Percentiles rank a stretch among this genome's conserved stretches.
These are phyloP conservation scores for Trypanosoma vivax DNA, from an alignment of 208 protist species.

Conservation along the genomic window DNA sequence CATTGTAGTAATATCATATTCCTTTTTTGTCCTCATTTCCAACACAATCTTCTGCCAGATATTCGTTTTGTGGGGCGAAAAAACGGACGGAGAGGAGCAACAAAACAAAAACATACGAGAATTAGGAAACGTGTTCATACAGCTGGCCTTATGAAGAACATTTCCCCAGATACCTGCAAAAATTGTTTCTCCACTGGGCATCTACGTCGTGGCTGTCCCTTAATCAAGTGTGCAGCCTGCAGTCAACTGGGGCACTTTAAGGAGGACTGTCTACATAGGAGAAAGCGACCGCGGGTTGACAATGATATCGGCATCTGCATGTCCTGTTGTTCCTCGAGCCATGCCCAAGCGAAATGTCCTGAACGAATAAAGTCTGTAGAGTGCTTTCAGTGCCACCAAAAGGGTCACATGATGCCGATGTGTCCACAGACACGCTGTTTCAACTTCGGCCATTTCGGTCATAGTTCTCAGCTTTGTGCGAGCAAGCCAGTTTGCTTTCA, in stretches of 20 bases:
- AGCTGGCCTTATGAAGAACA: no score
- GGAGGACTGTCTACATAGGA: conserved; percentile 35
- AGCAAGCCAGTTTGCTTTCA: conserved; percentile 85
- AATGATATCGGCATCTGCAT: conserved; percentile 49
- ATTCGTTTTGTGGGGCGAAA: no score
- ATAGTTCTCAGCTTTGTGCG: conserved; percentile 78
- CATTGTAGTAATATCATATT: no score
- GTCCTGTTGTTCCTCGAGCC: conserved; percentile 69
- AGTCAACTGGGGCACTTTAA: conserved; percentile 51
- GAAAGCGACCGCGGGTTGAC: conserved; percentile 20
- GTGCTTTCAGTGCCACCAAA: conserved; percentile 83
- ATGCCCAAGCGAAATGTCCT: conserved; percentile 64
- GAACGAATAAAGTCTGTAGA: conserved; percentile 52
- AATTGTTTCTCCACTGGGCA: no score
- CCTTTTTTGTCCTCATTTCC: no score
- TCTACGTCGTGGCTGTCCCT: conserved; percentile 48
- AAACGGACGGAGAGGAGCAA: no score
- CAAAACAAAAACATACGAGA: no score
- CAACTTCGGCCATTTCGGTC: conserved; percentile 83
- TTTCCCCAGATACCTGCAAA: no score
- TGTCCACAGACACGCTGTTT: conserved; percentile 84
- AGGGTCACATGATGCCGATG: conserved; percentile 71
- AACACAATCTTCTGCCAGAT: no score
- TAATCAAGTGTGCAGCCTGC: conserved; percentile 48
- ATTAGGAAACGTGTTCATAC: no score